These are phyloP conservation scores for Candida tammaniensis DNA, from an alignment of 805 yeast genomes.

Conservation along the genomic window DNA sequence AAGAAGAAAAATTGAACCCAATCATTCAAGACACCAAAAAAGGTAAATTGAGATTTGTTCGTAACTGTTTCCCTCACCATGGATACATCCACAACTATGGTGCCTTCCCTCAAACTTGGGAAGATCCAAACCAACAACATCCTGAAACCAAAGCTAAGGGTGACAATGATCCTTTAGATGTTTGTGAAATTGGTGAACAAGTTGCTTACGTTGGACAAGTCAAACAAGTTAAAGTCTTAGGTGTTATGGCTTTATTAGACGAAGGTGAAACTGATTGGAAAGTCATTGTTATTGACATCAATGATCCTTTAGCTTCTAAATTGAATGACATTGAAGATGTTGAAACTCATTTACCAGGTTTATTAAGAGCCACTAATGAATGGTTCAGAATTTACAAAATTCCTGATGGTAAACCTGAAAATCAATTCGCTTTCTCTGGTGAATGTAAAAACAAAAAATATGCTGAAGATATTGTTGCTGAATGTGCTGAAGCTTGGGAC, in stretches of 20 bases:
- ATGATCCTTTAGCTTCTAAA: constrained; percentile 62
- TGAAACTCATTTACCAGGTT: constrained; percentile 63
- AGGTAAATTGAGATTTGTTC: constrained; percentile 92
- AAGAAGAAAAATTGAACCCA: constrained; percentile 83
- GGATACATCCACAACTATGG: constrained; percentile 99
- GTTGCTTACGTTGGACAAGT: constrained; percentile 50
- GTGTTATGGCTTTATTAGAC: constrained; percentile 75
- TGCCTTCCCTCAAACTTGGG: constrained; percentile 96
- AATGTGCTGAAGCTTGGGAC: constrained; percentile 71
- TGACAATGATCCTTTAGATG: constrained; percentile 92
- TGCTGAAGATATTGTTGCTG: constrained; percentile 59
- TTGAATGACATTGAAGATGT: constrained; percentile 69
- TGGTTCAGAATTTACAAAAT: constrained; percentile 86
- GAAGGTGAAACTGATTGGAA: constrained; percentile 99
- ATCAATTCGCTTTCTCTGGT: constrained; percentile 73
- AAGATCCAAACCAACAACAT: constrained; percentile 60
- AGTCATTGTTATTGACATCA: constrained; percentile 64
- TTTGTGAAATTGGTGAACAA: constrained; percentile 48
- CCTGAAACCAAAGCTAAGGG: constrained; percentile 68
- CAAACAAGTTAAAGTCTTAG: constrained; percentile 65
- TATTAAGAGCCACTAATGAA: constrained; percentile 60
- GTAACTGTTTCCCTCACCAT: constrained; percentile 98
- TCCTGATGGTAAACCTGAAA: constrained; percentile 77
- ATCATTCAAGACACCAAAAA: constrained; percentile 96
- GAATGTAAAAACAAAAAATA: constrained; percentile 55